A percentile compares a stretch with the other conserved stretches of the same genome.
Evolutionary conservation across 495 filamentous ascomycete genomes (phyloP).

Genomic region (Penicillium odoratum): DNA sequence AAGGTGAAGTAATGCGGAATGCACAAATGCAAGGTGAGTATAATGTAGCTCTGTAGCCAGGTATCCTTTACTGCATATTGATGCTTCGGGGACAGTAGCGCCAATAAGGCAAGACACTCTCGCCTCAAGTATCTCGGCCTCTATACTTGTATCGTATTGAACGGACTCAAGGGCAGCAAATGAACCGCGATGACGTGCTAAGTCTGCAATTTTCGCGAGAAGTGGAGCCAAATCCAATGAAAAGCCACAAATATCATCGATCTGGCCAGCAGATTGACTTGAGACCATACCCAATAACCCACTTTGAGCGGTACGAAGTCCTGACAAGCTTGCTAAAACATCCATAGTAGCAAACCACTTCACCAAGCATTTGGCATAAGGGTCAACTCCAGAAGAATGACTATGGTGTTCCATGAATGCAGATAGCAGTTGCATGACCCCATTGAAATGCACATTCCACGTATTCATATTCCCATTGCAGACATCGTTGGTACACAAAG

Average conservation of each 20-base stretch:
- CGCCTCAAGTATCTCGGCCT: conserved; percentile 18
- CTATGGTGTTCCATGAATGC: conserved; percentile 20
- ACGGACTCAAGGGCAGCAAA: no score
- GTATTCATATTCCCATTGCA: conserved; percentile 36
- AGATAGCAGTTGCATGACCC: conserved; percentile 26
- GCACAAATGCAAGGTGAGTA: conserved; percentile 33
- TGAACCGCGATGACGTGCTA: conserved; percentile 4
- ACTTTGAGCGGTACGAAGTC: conserved; percentile 4
- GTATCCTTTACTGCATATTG: neutral
- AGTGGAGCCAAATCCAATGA: conserved; percentile 30
- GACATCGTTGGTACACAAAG: conserved; percentile 38
- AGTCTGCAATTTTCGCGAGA: conserved; percentile 19
- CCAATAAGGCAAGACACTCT: conserved; percentile 18
- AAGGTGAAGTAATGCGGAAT: conserved; percentile 33
- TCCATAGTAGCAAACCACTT: conserved; percentile 38
- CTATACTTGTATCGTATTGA: neutral
- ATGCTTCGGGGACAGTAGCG: conserved; percentile 5
- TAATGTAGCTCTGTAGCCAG: conserved; percentile 22
- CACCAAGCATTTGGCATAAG: conserved; percentile 23
- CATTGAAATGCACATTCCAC: conserved; percentile 31
- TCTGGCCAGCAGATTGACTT: neutral
- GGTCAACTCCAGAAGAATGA: conserved; percentile 5
- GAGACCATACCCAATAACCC: conserved; percentile 9
- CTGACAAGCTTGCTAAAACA: conserved; percentile 28
- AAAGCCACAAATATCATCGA: conserved; percentile 38